Conservation (phyloP, 2,329 filamentous ascomycete genomes). For the Paecilomyces sp. region DNA sequence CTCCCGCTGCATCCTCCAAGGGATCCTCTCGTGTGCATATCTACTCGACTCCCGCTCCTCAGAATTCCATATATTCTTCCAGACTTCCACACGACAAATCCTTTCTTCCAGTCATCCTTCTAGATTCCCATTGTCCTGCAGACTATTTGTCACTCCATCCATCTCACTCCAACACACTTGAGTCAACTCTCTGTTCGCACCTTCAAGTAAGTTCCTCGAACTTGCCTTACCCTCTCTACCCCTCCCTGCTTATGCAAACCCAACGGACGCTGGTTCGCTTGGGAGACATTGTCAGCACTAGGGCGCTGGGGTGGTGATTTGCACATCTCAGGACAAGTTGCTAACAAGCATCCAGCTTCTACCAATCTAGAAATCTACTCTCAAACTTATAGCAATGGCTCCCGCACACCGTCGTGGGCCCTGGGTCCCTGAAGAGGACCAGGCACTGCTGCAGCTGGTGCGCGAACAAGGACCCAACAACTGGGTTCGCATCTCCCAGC, state of each 20-base stretch:
- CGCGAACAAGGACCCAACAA: slow-evolving; percentile 67
- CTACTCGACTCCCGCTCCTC: background rate
- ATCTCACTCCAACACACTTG: background rate
- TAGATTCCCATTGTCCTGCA: background rate
- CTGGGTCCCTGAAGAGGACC: slow-evolving; percentile 74
- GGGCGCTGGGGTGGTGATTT: background rate
- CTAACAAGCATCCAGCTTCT: background rate
- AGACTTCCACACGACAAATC: background rate
- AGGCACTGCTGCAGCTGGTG: slow-evolving; percentile 63
- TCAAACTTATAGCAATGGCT: slow-evolving; percentile 24
- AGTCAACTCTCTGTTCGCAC: background rate
- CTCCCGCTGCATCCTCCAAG: background rate
- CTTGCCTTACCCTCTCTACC: background rate
- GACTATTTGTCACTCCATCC: background rate
- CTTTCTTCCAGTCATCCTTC: background rate
- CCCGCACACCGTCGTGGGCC: slow-evolving; percentile 64
- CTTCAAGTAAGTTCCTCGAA: background rate
- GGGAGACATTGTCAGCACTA: background rate
- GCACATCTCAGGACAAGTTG: too few species aligned
- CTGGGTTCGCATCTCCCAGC: slow-evolving; percentile 79
- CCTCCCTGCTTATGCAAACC: background rate
- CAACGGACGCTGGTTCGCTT: background rate
- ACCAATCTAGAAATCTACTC: background rate
- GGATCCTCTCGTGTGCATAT: background rate
- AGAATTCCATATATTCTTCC: background rate